Base-by-base conservation (phyloP, 805 yeast genomes). In the Kazachstania taianensis region DNA sequence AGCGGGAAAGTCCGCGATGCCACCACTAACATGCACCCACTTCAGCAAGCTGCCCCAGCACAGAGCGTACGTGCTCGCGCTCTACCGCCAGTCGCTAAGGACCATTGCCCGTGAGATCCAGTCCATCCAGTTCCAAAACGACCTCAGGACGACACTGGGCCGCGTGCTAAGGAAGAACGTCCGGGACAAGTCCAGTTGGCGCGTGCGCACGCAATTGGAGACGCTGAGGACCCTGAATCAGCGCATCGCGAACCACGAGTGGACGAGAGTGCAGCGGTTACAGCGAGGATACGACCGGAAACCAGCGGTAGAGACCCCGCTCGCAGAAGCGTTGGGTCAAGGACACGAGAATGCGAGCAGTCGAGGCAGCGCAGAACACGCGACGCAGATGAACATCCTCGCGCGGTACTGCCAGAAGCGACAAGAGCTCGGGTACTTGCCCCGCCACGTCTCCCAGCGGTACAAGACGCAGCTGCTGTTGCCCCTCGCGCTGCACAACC, bases 11-110 rank as follows among this genome's bases (percentile, higher is more conserved):
- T n/a, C n/a, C n/a, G n/a, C n/a, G n/a, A n/a, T n/a, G n/a, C n/a
- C n/a, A n/a, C n/a, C n/a, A n/a, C n/a, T n/a, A n/a, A n/a, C n/a
- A n/a, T n/a, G n/a, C n/a, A n/a, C n/a, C n/a, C n/a, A n/a, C n/a
- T n/a, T n/a, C n/a, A n/a, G n/a, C n/a, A n/a, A n/a, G n/a, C n/a
- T n/a, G n/a, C 37, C 37, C 4, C 39, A 52, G 2, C 67, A 63
- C 33, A 51, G 41, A 31, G 23, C 24, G 5, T 48, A 55, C 29
- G 63, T 62, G 1, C 30, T 55, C 5, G 40, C 39, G 8, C 41
- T 61, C 14, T 62, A 58, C 36, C 46, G 62, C 7, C 39, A 49
- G n/a, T 42, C 55, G 4, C 32, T 59, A 20, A 49, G 62, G 23
- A 58, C 57, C 36, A 32, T 50, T 1, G 27, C 40, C 5, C 36